phyloP scores from a whole-genome alignment of 2,329 filamentous ascomycete species.

The Penicillium aurantiogriseum region DNA sequence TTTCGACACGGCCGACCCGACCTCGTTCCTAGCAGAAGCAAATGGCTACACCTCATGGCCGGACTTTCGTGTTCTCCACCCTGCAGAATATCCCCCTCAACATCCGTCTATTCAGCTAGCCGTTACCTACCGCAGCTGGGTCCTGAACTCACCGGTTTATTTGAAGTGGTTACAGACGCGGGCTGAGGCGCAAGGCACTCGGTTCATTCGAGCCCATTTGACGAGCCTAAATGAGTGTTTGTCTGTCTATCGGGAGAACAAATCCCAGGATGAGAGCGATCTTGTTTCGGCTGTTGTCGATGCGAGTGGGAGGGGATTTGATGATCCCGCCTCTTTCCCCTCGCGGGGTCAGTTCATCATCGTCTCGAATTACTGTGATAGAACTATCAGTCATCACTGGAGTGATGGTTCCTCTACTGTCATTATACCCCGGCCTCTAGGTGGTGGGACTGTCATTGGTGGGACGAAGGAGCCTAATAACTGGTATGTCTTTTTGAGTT shows the following conservation, averaged over 20 bases:
- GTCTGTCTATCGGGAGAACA: not conserved
- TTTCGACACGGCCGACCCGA: conserved; percentile 2
- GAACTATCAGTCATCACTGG: conserved; percentile 15
- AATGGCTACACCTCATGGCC: conserved; percentile 12
- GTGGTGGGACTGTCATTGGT: conserved; percentile 10
- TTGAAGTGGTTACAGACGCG: conserved; percentile 7
- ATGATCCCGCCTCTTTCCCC: conserved; percentile 8
- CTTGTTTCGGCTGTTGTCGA: conserved; percentile 1
- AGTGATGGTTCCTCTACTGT: conserved; percentile 5
- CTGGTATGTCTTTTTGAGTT: not conserved
- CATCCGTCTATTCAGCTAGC: conserved; percentile 4
- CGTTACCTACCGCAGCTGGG: conserved; percentile 11
- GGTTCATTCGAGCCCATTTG: conserved; percentile 1
- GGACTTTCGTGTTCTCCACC: conserved; percentile 2
- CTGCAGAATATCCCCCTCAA: not conserved
- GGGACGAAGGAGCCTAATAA: conserved; percentile 12
- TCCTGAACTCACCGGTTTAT: conserved; percentile 11
- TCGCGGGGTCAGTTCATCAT: conserved; percentile 12
- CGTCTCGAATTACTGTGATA: conserved; percentile 7
- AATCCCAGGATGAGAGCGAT: not conserved
- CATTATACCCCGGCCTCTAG: conserved; percentile 7
- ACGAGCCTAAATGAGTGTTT: not conserved
- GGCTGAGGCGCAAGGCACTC: not conserved
- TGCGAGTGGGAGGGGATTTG: conserved; percentile 5
- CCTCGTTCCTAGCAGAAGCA: not conserved